phyloP scores from a whole-genome alignment of 805 yeast species.

The Candida lessepsii region DNA sequence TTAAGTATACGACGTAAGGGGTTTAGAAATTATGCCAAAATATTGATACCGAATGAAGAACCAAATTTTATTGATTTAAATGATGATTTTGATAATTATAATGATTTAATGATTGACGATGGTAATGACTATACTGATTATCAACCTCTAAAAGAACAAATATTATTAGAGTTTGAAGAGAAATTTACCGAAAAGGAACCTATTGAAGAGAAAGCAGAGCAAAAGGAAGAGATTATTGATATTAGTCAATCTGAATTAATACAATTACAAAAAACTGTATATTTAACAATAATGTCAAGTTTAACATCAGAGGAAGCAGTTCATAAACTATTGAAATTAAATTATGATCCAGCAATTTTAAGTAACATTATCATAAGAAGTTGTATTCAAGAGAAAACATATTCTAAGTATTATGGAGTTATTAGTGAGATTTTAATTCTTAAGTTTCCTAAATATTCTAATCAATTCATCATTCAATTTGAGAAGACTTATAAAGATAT shows the following conservation, averaged over 20 bases:
- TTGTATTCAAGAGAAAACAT: slow-evolving; percentile 82
- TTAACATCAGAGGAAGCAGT: slow-evolving; percentile 92
- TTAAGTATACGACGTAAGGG: slow-evolving; percentile 29
- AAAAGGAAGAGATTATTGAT: slow-evolving; percentile 49
- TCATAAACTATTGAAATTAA: slow-evolving; percentile 68
- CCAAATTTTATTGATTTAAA: slow-evolving; percentile 54
- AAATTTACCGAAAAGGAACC: neutral
- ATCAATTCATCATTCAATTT: slow-evolving; percentile 52
- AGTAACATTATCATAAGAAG: slow-evolving; percentile 75
- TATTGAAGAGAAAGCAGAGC: neutral
- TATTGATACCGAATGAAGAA: slow-evolving; percentile 8
- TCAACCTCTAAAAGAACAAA: slow-evolving; percentile 25
- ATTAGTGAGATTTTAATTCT: slow-evolving; percentile 49
- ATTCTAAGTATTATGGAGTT: slow-evolving; percentile 80
- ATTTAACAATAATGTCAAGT: slow-evolving; percentile 82
- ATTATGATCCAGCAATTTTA: slow-evolving; percentile 46
- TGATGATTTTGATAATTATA: slow-evolving; percentile 47
- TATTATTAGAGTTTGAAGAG: neutral
- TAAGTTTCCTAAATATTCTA: slow-evolving; percentile 50
- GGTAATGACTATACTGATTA: slow-evolving; percentile 55
- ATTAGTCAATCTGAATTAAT: slow-evolving; percentile 64
- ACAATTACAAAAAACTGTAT: slow-evolving; percentile 72
- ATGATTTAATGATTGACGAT: slow-evolving; percentile 37
- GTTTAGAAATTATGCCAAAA: slow-evolving; percentile 12
- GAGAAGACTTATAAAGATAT: slow-evolving; percentile 52